Evolutionary conservation across 2,329 filamentous ascomycete genomes (phyloP), one percentile per base, ranked within the genome.

Genomic region (Fusarium lyarnte): DNA sequence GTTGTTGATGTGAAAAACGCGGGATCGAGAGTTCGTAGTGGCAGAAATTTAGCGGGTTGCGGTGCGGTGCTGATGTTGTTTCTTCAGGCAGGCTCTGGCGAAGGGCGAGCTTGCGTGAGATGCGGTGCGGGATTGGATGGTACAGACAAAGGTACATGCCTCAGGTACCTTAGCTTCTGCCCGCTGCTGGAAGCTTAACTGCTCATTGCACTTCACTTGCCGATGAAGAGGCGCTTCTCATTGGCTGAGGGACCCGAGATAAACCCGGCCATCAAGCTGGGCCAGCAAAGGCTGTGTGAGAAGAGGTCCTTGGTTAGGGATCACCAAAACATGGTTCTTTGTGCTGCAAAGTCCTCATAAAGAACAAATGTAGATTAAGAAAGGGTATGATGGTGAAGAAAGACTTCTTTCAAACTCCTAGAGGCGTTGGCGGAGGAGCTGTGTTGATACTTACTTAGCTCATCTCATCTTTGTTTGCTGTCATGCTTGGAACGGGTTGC

Each of bases 31-130:
- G 68, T 49, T 77, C 66, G 76, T 71, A 67, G 76, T 75, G 74
- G 76, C 73, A 78, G 76, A 78, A 77, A 78, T 78, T 78, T 78
- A 76, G 75, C 63, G 75, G 73, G 73, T 31, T 73, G 61, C 52
- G 60, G 72, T 74, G 76, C 52, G 49, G 73, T 74, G 76, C 76
- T 78, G 74, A 76, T 77, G 74, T 74, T 76, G 74, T 77, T 75
- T 68, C 16, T 75, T 77, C 65, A 72, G 75, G 65, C 62, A 70
- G 74, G 67, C 53, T 58, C 64, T 69, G 63, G 33, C 54, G 52
- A 68, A 53, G 70, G 71, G 71, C 53, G 73, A 66, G 69, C 65
- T 70, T 69, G 61, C 54, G 38, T 63, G 61, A 45, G 60, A 45
- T 57, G 53, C 29, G 13, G 53, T 53, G 52, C 41, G 61, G 55